A percentile compares a stretch with the other conserved stretches of the same genome.
phyloP scores from a whole-genome alignment of 2,329 filamentous ascomycete species.

The Aaosphaeria arxii region DNA sequence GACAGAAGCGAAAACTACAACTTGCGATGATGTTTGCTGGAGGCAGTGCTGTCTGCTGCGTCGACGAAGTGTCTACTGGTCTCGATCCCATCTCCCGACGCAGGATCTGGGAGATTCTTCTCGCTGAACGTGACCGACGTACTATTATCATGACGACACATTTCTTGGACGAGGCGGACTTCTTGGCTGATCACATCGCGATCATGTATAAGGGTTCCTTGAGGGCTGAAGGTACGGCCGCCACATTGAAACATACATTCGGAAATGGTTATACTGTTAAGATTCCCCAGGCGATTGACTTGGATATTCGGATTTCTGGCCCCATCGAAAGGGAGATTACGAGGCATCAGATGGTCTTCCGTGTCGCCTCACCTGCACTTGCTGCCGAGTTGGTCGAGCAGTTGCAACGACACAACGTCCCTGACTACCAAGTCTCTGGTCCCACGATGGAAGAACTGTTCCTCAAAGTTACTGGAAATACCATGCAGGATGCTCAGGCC shows the following conservation, averaged over 20 bases:
- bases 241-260: conserved; percentile 73
- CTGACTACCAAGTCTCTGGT: conserved; percentile 77
- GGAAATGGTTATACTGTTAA: conserved; percentile 67
- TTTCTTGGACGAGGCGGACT: conserved; percentile 85
- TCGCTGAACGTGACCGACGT: conserved; percentile 73
- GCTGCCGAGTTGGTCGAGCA: conserved; percentile 67
- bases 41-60: conserved; percentile 78
- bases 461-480: conserved; percentile 74
- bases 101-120: conserved; percentile 88
- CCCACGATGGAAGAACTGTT: conserved; percentile 92
- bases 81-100: conserved; percentile 79
- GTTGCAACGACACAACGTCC: conserved; percentile 63
- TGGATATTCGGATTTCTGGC: conserved; percentile 10
- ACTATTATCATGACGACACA: conserved; percentile 87
- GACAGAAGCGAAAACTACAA: conserved; percentile 87
- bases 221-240: conserved; percentile 75
- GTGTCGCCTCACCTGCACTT: conserved; percentile 63
- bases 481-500: conserved; percentile 49
- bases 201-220: conserved; percentile 80
- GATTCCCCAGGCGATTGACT: conserved; percentile 10
- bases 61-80: conserved; percentile 85
- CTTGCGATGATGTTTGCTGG: conserved; percentile 91
- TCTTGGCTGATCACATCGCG: conserved; percentile 80
- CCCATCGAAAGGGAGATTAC: conserved; percentile 38
- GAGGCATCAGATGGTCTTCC: conserved; percentile 73